A percentile compares a stretch with the other conserved stretches of the same genome.
Conservation (phyloP, 768 basidiomycete genomes). For the Kwoniella mangroviensis region DNA sequence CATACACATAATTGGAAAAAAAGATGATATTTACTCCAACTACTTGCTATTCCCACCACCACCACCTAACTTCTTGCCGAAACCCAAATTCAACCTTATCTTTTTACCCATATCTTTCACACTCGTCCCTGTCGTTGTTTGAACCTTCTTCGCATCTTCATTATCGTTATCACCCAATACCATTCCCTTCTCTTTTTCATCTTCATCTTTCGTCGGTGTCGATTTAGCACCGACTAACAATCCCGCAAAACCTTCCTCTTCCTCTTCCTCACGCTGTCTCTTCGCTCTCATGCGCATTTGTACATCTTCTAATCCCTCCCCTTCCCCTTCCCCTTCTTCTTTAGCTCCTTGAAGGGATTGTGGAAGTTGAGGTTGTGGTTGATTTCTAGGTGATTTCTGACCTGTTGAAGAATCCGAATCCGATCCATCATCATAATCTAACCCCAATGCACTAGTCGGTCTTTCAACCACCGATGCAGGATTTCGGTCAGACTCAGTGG, state of each 20-base stretch:
- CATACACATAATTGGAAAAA: neutral
- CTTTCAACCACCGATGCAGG: neutral
- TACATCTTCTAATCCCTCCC: conserved; percentile 54
- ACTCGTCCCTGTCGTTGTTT: conserved; percentile 15
- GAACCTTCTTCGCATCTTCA: neutral
- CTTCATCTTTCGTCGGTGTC: neutral
- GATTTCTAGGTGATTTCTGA: conserved; percentile 26
- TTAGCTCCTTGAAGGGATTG: neutral
- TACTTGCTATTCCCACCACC: neutral
- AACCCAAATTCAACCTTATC: conserved; percentile 49
- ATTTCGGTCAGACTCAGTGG: no score
- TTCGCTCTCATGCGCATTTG: conserved; percentile 69
- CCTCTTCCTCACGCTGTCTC: conserved; percentile 69
- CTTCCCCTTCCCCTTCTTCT: conserved; percentile 58
- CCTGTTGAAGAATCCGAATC: conserved; percentile 51
- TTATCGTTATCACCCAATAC: neutral
- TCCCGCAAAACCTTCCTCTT: conserved; percentile 64
- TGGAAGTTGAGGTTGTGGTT: conserved; percentile 9
- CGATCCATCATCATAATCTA: conserved; percentile 56
- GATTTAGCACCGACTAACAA: conserved; percentile 29
- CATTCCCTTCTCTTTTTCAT: conserved; percentile 4
- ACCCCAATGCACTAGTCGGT: conserved; percentile 35
- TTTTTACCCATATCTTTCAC: conserved; percentile 32
- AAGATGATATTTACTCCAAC: neutral
- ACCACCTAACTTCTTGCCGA: conserved; percentile 35